Percentiles rank a stretch among this genome's conserved stretches.
Conservation (phyloP, 2,329 filamentous ascomycete genomes). For the Epichloe bromicola region DNA sequence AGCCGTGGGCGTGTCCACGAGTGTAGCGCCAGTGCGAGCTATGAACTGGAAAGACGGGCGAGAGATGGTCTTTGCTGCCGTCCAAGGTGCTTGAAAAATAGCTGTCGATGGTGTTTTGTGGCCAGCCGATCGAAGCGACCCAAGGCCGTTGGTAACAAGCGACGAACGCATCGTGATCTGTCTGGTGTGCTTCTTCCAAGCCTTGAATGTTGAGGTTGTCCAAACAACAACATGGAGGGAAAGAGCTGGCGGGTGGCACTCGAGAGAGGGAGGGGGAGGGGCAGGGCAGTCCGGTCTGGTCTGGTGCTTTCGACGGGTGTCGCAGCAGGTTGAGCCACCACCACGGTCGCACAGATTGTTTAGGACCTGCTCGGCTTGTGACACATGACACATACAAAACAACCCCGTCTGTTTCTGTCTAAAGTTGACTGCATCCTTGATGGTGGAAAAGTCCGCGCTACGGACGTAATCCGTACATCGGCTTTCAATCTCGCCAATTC, state of each 20-base stretch:
- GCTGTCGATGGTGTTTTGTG: neutral
- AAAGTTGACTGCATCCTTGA: too few relatives aligned
- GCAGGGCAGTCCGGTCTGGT: neutral
- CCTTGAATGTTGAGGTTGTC: neutral
- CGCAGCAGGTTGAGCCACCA: neutral
- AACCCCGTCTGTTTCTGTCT: neutral
- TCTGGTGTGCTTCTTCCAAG: neutral
- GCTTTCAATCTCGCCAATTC: neutral
- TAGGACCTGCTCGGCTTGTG: neutral
- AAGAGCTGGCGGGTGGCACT: neutral
- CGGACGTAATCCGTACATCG: neutral
- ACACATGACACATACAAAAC: neutral
- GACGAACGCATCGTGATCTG: constrained; percentile 5
- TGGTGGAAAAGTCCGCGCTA: neutral
- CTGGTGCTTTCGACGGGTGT: neutral
- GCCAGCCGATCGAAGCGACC: constrained; percentile 4
- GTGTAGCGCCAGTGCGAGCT: constrained; percentile 7
- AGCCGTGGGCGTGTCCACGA: constrained; percentile 8
- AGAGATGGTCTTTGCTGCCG: neutral
- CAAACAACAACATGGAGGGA: neutral
- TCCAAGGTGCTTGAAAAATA: constrained; percentile 4
- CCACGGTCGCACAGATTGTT: neutral
- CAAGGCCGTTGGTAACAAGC: constrained; percentile 3
- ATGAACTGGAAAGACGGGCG: neutral
- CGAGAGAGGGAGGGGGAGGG: neutral